A percentile compares a stretch with the other conserved stretches of the same genome.
Conservation (phyloP, 2,329 filamentous ascomycete species). For the Aspergillus sergii region DNA sequence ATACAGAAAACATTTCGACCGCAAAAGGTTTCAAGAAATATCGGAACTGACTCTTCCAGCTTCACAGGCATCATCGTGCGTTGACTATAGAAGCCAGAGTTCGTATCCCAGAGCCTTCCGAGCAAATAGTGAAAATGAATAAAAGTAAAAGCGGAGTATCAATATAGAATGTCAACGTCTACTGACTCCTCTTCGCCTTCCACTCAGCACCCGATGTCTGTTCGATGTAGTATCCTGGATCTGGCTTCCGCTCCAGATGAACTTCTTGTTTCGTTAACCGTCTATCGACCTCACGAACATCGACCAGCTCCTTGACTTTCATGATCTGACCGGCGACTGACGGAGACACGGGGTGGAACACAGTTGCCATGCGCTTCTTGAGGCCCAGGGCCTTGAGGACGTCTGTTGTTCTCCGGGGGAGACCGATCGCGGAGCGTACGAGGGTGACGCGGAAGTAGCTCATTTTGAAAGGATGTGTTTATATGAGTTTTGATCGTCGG, state of each 20-base stretch:
- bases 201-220: slow-evolving; percentile 42
- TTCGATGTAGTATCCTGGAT: slow-evolving; percentile 80
- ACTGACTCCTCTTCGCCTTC: slow-evolving; percentile 14
- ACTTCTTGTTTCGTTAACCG: slow-evolving; percentile 68
- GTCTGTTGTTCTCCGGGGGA: slow-evolving; percentile 76
- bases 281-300: slow-evolving; percentile 74
- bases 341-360: slow-evolving; percentile 82
- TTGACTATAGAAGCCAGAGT: neutral
- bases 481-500: neutral
- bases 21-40: neutral
- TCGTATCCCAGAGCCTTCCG: neutral
- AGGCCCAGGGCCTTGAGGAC: slow-evolving; percentile 85
- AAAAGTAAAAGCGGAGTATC: neutral
- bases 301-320: slow-evolving; percentile 89
- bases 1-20: neutral
- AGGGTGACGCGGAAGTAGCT: slow-evolving; percentile 89
- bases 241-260: slow-evolving; percentile 70
- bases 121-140: neutral
- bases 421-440: slow-evolving; percentile 84
- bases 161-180: neutral
- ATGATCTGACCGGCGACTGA: slow-evolving; percentile 89
- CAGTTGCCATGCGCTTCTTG: slow-evolving; percentile 79
- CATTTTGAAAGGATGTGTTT: slow-evolving; percentile 51
- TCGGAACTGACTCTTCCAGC: neutral
- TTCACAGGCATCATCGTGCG: neutral